Conservation (phyloP, 441 rosid species). For the Eutrema salsugineum region DNA sequence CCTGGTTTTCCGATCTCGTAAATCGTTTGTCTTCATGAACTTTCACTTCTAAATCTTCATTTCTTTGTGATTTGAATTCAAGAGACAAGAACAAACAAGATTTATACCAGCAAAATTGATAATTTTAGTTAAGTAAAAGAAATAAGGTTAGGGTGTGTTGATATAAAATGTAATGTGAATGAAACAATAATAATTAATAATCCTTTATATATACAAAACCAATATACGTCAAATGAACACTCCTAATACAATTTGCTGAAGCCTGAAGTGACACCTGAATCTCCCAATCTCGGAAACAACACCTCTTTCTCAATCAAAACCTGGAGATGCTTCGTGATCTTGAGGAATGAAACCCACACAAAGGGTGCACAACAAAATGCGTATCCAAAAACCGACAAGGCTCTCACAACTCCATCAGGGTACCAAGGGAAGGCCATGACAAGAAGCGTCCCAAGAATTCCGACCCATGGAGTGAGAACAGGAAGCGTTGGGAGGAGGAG, state of each 20-base stretch:
- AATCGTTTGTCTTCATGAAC: not conserved
- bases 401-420: slow-evolving; percentile 71
- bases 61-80: not conserved
- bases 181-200: slow-evolving; percentile 20
- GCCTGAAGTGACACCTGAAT: slow-evolving; percentile 23
- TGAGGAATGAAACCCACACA: slow-evolving; percentile 53
- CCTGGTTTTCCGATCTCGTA: not conserved
- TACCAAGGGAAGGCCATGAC: slow-evolving; percentile 95
- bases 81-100: not conserved
- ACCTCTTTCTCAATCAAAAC: slow-evolving; percentile 71
- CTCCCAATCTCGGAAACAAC: slow-evolving; percentile 27
- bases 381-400: slow-evolving; percentile 62
- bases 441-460: slow-evolving; percentile 63
- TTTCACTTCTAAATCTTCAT: not conserved
- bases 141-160: slow-evolving; percentile 3
- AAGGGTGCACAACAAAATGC: slow-evolving; percentile 82
- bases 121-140: not conserved
- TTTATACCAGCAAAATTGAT: not conserved
- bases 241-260: slow-evolving; percentile 27
- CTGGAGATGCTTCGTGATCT: slow-evolving; percentile 57
- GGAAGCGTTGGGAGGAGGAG: slow-evolving; percentile 64
- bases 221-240: slow-evolving; percentile 6
- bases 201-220: slow-evolving; percentile 24
- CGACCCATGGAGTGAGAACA: slow-evolving; percentile 61
- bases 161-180: slow-evolving; percentile 13